These are phyloP conservation scores for Colletotrichum liriopes DNA, from an alignment of 2,329 filamentous ascomycete genomes.

Conservation along the genomic window DNA sequence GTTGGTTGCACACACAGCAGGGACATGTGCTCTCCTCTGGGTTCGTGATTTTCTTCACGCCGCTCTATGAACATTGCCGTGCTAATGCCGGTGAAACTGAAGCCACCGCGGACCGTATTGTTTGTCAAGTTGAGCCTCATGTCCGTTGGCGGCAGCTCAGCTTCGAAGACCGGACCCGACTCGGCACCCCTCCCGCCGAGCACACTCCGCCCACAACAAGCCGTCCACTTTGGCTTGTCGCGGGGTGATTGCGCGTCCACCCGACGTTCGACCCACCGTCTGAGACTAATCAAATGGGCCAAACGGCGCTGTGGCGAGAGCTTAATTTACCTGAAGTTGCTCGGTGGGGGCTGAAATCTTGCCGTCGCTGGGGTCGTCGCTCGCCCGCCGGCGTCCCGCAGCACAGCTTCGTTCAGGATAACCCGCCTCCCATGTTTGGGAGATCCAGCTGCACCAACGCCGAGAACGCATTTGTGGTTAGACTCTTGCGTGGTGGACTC, in stretches of 20 bases:
- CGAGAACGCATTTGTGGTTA: too few species aligned
- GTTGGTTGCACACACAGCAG: too few species aligned
- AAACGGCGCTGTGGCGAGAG: background rate
- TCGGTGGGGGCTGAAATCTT: background rate
- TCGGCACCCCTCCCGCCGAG: slow-evolving; percentile 9
- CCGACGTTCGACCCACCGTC: background rate
- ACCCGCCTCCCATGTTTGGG: background rate
- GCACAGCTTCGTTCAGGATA: slow-evolving; percentile 18
- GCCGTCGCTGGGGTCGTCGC: background rate
- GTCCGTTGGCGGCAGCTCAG: too few species aligned
- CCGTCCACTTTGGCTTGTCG: background rate
- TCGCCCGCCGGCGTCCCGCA: background rate
- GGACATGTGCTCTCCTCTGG: background rate
- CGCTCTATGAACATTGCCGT: too few species aligned
- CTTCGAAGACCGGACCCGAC: background rate
- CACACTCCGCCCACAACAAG: background rate
- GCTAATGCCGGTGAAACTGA: too few species aligned
- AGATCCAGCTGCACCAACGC: background rate
- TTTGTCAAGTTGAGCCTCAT: background rate
- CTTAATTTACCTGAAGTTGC: slow-evolving; percentile 8
- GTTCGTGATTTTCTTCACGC: background rate
- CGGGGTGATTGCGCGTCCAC: slow-evolving; percentile 28
- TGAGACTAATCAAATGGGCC: background rate
- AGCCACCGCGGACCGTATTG: too few species aligned
- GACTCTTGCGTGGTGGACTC: too few species aligned